Evolutionary conservation across 2,329 filamentous ascomycete genomes (phyloP).

Genomic region (Penicillium sp.): DNA sequence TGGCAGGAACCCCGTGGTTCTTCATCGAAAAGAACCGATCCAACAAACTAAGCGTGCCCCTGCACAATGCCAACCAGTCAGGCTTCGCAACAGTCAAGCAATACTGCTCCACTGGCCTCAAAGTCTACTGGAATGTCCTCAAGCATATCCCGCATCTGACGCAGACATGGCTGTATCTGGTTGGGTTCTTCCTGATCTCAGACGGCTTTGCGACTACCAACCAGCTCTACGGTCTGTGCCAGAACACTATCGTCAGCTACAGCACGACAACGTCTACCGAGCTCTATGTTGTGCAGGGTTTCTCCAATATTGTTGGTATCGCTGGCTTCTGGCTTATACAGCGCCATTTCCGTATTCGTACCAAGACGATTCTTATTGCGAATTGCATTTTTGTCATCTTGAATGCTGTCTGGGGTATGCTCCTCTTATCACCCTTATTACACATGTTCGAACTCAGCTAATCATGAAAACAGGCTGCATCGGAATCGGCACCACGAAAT

Average conservation of each 20-base stretch:
- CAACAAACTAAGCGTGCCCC: not conserved
- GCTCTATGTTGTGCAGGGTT: slow-evolving; percentile 1
- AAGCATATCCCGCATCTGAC: not conserved
- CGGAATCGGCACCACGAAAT: slow-evolving; percentile 1
- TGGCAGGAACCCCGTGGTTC: slow-evolving; percentile 1
- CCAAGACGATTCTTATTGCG: slow-evolving; percentile 1
- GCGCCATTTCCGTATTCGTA: slow-evolving; percentile 1
- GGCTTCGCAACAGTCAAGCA: not conserved
- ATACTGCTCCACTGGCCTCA: not conserved
- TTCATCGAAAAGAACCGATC: slow-evolving; percentile 1
- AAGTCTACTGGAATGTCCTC: not conserved
- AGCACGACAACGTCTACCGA: slow-evolving; percentile 1
- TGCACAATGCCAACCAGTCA: not conserved
- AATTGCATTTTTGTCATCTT: slow-evolving; percentile 2
- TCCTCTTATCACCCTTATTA: too few species aligned
- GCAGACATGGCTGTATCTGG: not conserved
- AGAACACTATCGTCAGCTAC: slow-evolving; percentile 3
- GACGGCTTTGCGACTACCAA: slow-evolving; percentile 1
- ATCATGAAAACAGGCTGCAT: slow-evolving; percentile 1
- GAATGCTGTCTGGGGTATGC: slow-evolving; percentile 1
- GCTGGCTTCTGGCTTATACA: not conserved
- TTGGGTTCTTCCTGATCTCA: not conserved
- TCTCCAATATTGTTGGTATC: not conserved
- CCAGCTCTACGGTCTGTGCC: not conserved
- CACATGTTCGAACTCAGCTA: too few species aligned